phyloP scores from a whole-genome alignment of 805 yeast species.

The Candida alai region DNA sequence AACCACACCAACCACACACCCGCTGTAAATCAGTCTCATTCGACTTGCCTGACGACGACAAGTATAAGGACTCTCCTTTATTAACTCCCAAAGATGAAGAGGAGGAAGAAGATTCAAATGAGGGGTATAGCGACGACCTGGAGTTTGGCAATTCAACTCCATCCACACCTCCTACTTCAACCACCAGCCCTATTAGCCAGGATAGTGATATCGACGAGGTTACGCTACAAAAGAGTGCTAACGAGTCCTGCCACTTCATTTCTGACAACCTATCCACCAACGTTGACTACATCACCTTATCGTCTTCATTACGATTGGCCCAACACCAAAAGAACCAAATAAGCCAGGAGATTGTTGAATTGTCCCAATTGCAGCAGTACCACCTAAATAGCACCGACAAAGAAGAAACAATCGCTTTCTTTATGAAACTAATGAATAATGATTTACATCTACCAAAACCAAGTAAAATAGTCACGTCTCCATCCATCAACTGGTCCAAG shows the following conservation, averaged over 20 bases:
- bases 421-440: slow-evolving; percentile 30
- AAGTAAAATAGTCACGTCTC: slow-evolving; percentile 28
- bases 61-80: slow-evolving; percentile 32
- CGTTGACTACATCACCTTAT: slow-evolving; percentile 35
- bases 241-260: too few relatives aligned
- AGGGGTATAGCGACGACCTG: slow-evolving; percentile 6
- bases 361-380: slow-evolving; percentile 20
- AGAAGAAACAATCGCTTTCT: slow-evolving; percentile 28
- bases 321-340: slow-evolving; percentile 20
- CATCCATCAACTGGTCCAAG: slow-evolving; percentile 34
- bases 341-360: slow-evolving; percentile 25
- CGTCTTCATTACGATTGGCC: slow-evolving; percentile 29
- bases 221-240: too few relatives aligned
- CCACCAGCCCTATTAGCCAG: too few relatives aligned
- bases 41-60: slow-evolving; percentile 20
- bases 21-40: slow-evolving; percentile 28
- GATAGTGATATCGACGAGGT: too few relatives aligned
- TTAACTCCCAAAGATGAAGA: slow-evolving; percentile 42
- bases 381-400: slow-evolving; percentile 13
- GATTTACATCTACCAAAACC: slow-evolving; percentile 33
- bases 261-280: slow-evolving; percentile 15
- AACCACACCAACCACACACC: slow-evolving; percentile 15
- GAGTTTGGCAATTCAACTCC: too few relatives aligned
- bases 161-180: slow-evolving; percentile 4
- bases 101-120: slow-evolving; percentile 29